These are phyloP conservation scores for Debaryomyces tyrocola DNA, from an alignment of 805 yeast genomes.

Conservation along the genomic window DNA sequence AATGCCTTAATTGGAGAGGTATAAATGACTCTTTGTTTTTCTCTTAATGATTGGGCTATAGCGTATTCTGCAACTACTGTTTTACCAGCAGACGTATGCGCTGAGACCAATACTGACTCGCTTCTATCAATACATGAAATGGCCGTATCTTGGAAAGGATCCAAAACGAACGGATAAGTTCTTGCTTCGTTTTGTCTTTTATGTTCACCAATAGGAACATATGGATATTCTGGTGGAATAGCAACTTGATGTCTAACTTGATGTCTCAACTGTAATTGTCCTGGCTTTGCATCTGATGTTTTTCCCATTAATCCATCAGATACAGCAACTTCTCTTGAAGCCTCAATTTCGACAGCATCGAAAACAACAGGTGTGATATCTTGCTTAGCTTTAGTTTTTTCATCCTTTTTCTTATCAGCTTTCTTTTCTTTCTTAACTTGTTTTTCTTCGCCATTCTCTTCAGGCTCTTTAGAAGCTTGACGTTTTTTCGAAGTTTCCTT, in stretches of 20 bases:
- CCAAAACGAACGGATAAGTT: slow-evolving; percentile 86
- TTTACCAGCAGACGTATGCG: slow-evolving; percentile 97
- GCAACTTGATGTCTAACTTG: slow-evolving; percentile 98
- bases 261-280: slow-evolving; percentile 70
- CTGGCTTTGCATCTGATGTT: slow-evolving; percentile 34
- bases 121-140: slow-evolving; percentile 93
- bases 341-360: slow-evolving; percentile 85
- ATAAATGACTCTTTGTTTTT: slow-evolving; percentile 90
- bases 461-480: slow-evolving; percentile 15
- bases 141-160: slow-evolving; percentile 97
- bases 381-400: slow-evolving; percentile 25
- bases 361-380: slow-evolving; percentile 73
- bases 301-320: slow-evolving; percentile 59
- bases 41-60: slow-evolving; percentile 89
- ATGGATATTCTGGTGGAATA: slow-evolving; percentile 86
- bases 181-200: slow-evolving; percentile 77
- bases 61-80: slow-evolving; percentile 98
- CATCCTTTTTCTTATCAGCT: slow-evolving; percentile 18
- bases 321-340: slow-evolving; percentile 83
- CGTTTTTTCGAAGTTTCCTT: slow-evolving; percentile 10
- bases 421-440: slow-evolving; percentile 19
- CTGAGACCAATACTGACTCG: slow-evolving; percentile 94
- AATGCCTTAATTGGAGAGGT: slow-evolving; percentile 95
- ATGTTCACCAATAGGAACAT: slow-evolving; percentile 86
- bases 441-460: slow-evolving; percentile 20